Percentiles rank a stretch among this genome's conserved stretches.
Conservation (phyloP, 257 asterid genomes). For the Solanum acaule region DNA sequence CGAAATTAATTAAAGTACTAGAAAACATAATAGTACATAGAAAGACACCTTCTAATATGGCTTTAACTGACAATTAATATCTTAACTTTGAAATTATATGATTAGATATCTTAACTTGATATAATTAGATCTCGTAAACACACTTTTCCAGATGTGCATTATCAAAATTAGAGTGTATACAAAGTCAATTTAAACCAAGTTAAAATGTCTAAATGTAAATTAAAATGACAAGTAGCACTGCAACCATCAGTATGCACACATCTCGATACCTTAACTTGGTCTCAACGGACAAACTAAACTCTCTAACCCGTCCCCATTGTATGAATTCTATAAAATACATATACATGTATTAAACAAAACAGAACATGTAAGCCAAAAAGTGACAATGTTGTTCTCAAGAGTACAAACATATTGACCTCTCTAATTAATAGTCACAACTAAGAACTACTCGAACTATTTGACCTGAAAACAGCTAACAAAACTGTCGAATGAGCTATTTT, state of each 20-base stretch:
- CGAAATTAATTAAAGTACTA: background rate
- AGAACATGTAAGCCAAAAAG: background rate
- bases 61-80: background rate
- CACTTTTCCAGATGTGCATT: background rate
- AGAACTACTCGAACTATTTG: background rate
- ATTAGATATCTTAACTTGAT: background rate
- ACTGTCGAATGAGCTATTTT: background rate
- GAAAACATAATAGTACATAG: background rate
- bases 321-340: too few relatives aligned
- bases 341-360: background rate
- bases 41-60: background rate
- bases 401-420: background rate
- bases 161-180: fast-evolving
- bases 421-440: background rate
- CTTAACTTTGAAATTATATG: background rate
- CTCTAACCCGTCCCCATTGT: background rate
- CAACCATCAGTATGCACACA: background rate
- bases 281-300: background rate
- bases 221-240: background rate
- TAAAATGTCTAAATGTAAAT: too few relatives aligned
- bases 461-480: background rate
- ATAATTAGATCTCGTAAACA: background rate
- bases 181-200: background rate
- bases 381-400: background rate
- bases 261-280: background rate